A percentile compares a stretch with the other conserved stretches of the same genome.
phyloP scores from a whole-genome alignment of 2,329 filamentous ascomycete species.

The Phoma sp. region DNA sequence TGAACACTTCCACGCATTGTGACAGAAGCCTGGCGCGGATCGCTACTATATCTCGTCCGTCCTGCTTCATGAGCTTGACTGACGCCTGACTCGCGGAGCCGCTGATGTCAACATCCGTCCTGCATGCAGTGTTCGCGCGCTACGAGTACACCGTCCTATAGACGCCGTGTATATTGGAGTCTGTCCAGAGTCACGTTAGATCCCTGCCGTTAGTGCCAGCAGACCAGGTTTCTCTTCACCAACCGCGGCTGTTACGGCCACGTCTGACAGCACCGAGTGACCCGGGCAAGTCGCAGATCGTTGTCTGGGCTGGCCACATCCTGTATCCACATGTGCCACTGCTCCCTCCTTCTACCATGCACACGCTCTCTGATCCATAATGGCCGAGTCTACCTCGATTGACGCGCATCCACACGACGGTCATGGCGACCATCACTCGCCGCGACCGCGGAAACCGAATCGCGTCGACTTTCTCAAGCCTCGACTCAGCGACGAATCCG shows the following conservation, averaged over 20 bases:
- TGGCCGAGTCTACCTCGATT: constrained; percentile 44
- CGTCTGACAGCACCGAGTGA: constrained; percentile 29
- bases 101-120: constrained; percentile 15
- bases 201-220: background rate
- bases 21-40: too few relatives aligned
- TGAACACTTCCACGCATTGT: too few relatives aligned
- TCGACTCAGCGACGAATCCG: constrained; percentile 40
- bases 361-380: constrained; percentile 23
- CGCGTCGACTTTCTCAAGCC: constrained; percentile 45
- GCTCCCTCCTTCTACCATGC: constrained; percentile 30
- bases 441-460: constrained; percentile 46
- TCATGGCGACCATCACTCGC: constrained; percentile 36
- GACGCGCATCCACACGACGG: constrained; percentile 33
- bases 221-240: constrained; percentile 4
- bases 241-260: constrained; percentile 17
- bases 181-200: background rate
- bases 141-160: background rate
- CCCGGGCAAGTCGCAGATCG: constrained; percentile 32
- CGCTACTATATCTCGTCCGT: too few relatives aligned
- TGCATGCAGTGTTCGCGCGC: background rate
- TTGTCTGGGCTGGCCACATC: constrained; percentile 39
- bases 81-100: constrained; percentile 16
- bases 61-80: constrained; percentile 9
- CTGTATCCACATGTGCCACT: constrained; percentile 18
- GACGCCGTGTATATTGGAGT: background rate